phyloP scores from a whole-genome alignment of 2,329 filamentous ascomycete genomes.

The Sporothrix brasiliensis region DNA sequence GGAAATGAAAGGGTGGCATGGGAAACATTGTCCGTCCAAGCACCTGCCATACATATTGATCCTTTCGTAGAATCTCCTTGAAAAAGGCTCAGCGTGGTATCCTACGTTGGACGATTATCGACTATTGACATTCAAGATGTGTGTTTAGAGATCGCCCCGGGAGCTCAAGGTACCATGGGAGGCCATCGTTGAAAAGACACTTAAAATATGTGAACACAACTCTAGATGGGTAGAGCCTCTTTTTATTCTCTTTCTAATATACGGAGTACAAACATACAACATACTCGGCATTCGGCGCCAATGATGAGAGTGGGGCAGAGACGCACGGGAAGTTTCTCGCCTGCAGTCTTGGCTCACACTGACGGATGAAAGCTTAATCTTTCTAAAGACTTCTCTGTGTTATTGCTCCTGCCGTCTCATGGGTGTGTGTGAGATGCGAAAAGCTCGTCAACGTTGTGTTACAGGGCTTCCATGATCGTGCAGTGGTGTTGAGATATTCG shows the following conservation, averaged over 20 bases:
- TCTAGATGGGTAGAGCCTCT: background rate
- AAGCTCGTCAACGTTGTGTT: background rate
- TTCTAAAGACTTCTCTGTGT: slow-evolving; percentile 6
- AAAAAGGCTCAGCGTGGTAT: slow-evolving; percentile 14
- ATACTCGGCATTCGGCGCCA: background rate
- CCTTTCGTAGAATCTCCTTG: background rate
- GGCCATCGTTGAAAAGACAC: background rate
- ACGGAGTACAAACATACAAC: too few relatives aligned
- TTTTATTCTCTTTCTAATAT: background rate
- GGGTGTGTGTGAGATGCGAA: background rate
- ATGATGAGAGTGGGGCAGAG: background rate
- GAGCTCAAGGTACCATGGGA: background rate
- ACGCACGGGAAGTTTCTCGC: background rate
- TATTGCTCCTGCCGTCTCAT: background rate
- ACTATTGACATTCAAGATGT: slow-evolving; percentile 21
- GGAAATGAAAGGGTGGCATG: background rate
- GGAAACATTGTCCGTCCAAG: slow-evolving; percentile 6
- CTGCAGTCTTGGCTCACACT: slow-evolving; percentile 13
- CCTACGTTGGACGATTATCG: slow-evolving; percentile 27
- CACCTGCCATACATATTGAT: slow-evolving; percentile 3
- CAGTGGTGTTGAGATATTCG: slow-evolving; percentile 9
- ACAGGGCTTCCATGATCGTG: slow-evolving; percentile 16
- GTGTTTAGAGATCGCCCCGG: slow-evolving; percentile 28
- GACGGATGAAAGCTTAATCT: slow-evolving; percentile 25
- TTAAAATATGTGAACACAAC: background rate